Conservation (phyloP, 805 yeast genomes). For the Metschnikowia shivogae region DNA sequence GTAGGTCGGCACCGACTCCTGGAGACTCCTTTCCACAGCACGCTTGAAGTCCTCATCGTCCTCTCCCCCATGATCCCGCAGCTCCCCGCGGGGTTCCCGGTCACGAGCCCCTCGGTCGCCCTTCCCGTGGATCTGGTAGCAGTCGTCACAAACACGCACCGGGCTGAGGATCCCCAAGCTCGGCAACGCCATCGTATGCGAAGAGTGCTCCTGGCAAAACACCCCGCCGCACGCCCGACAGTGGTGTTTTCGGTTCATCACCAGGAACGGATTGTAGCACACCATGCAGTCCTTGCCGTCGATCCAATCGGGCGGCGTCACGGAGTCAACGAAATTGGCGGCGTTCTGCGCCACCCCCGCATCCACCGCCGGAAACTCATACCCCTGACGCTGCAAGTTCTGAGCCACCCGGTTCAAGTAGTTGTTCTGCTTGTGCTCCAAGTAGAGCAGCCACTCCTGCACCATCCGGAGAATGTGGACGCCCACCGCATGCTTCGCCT, state of each 20-base stretch:
- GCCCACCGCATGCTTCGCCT: conserved; percentile 44
- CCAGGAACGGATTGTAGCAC: conserved; percentile 74
- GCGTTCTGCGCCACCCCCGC: conserved; percentile 29
- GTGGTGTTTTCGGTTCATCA: conserved; percentile 89
- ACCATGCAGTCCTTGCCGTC: conserved; percentile 95
- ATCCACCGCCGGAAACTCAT: conserved; percentile 55
- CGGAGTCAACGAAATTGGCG: conserved; percentile 68
- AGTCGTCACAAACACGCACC: conserved; percentile 91
- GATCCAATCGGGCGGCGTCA: conserved; percentile 96
- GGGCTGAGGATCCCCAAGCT: conserved; percentile 82
- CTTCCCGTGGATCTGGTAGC: conserved; percentile 57
- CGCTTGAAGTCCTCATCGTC: conserved; percentile 74
- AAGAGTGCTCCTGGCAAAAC: conserved; percentile 81
- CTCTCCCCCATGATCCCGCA: conserved; percentile 42
- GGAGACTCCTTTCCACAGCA: conserved; percentile 77
- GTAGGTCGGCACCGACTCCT: conserved; percentile 39
- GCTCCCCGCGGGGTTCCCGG: neutral
- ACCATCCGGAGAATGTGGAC: conserved; percentile 56
- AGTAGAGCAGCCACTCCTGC: conserved; percentile 75
- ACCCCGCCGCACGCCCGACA: conserved; percentile 98
- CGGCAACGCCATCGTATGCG: conserved; percentile 65
- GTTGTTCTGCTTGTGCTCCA: conserved; percentile 60
- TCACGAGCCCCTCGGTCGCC: conserved; percentile 21
- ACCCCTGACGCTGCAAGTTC: conserved; percentile 57
- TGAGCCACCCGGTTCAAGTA: conserved; percentile 63